Conservation (phyloP, 2,329 filamentous ascomycete species). For the Botrytis tulipae region DNA sequence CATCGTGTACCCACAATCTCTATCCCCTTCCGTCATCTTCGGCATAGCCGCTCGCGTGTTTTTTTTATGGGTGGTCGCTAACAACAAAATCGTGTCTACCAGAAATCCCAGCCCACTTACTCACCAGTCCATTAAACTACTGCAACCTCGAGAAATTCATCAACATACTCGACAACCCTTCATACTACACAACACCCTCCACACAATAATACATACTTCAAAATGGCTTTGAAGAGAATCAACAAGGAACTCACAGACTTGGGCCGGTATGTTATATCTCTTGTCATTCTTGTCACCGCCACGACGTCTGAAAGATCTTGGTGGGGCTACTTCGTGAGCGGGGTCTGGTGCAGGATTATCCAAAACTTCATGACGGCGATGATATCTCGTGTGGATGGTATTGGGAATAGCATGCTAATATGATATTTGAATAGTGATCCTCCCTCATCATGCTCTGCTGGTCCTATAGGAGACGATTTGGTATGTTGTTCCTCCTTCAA, state of each 20-base stretch:
- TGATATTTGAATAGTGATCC: conserved; percentile 67
- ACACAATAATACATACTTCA: conserved; percentile 32
- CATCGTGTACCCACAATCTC: conserved; percentile 10
- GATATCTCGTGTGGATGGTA: conserved; percentile 10
- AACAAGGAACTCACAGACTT: conserved; percentile 92
- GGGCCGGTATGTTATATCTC: conserved; percentile 65
- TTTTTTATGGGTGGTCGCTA: conserved; percentile 30
- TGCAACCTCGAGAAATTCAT: conserved; percentile 32
- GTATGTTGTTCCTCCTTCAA: conserved; percentile 57
- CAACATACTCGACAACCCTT: conserved; percentile 24
- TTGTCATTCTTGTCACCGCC: conserved; percentile 25
- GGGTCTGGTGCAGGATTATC: conserved; percentile 38
- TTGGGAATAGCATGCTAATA: conserved; percentile 28
- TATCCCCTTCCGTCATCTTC: conserved; percentile 27
- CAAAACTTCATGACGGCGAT: conserved; percentile 35
- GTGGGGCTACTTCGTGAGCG: conserved; percentile 36
- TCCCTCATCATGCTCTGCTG: conserved; percentile 97
- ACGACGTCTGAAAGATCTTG: conserved; percentile 23
- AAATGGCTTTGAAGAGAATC: conserved; percentile 88
- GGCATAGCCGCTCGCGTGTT: conserved; percentile 30
- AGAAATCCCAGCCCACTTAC: conserved; percentile 25
- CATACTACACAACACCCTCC: conserved; percentile 24
- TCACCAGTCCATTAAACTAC: conserved; percentile 30
- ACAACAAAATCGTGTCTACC: conserved; percentile 24
- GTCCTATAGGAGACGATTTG: conserved; percentile 94